Conservation (phyloP, 2,329 filamentous ascomycete genomes). For the Hymenoscyphus fraxineus region DNA sequence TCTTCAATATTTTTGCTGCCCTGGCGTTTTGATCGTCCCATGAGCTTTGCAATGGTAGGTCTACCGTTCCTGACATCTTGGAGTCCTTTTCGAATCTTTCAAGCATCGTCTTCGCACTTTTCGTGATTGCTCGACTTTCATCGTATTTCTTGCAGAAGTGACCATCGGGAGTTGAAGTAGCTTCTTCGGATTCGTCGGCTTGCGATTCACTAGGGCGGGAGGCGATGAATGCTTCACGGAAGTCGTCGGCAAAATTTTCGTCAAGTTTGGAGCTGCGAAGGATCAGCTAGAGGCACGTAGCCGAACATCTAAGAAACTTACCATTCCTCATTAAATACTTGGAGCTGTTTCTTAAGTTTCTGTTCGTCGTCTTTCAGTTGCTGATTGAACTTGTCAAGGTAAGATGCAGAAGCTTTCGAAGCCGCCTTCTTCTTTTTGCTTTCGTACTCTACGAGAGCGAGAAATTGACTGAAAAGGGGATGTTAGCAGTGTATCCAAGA, state of each 20-base stretch:
- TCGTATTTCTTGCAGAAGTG: constrained; percentile 21
- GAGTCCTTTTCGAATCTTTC: constrained; percentile 20
- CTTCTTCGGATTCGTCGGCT: constrained; percentile 1
- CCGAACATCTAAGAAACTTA: background rate
- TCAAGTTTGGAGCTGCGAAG: constrained; percentile 21
- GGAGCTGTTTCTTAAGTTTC: constrained; percentile 17
- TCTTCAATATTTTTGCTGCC: constrained; percentile 14
- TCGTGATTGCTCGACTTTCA: constrained; percentile 14
- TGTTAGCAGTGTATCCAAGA: background rate
- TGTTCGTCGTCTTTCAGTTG: constrained; percentile 17
- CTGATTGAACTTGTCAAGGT: constrained; percentile 17
- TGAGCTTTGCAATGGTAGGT: constrained; percentile 14
- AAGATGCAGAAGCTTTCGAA: constrained; percentile 19
- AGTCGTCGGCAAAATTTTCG: constrained; percentile 21
- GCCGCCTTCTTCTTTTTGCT: constrained; percentile 24
- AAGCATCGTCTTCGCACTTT: constrained; percentile 18
- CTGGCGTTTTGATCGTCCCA: constrained; percentile 21
- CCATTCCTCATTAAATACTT: constrained; percentile 5
- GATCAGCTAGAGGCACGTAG: background rate
- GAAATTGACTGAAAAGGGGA: constrained; percentile 22
- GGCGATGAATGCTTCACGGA: constrained; percentile 20
- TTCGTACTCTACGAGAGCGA: constrained; percentile 23
- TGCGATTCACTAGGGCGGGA: constrained; percentile 19
- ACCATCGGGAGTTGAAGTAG: background rate
- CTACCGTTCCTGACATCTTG: constrained; percentile 12